These are phyloP conservation scores for Sherardia arvensis DNA, from an alignment of 257 asterid genomes.

Conservation along the genomic window DNA sequence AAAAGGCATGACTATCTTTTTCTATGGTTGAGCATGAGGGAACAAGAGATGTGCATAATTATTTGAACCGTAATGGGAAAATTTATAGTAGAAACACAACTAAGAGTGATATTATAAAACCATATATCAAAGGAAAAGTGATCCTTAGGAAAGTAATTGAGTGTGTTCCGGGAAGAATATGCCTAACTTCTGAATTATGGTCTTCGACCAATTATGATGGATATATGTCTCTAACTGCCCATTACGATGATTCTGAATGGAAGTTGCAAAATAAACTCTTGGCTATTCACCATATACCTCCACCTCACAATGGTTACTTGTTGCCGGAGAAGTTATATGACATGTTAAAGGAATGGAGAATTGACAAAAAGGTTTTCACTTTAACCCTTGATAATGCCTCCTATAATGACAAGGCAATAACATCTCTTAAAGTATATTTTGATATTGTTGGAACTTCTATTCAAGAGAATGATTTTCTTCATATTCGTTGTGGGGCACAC, in stretches of 20 bases:
- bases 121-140: no score
- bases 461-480: background rate
- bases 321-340: background rate
- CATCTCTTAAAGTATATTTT: background rate
- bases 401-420: background rate
- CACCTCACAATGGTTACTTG: background rate
- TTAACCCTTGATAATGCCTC: background rate
- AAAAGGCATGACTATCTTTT: background rate
- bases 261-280: background rate
- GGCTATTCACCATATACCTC: background rate
- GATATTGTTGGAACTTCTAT: background rate
- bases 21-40: background rate
- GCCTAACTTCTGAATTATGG: background rate
- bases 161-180: background rate
- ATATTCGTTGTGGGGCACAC: background rate
- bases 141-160: background rate
- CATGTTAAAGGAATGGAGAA: no score
- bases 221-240: background rate
- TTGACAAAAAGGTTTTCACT: background rate
- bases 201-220: no score
- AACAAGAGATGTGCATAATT: no score
- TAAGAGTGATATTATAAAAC: no score
- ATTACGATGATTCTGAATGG: background rate
- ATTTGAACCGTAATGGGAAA: no score
- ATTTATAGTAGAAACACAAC: no score